phyloP scores from a whole-genome alignment of 768 basidiomycete species.

The Pulveroboletus ravenelii region DNA sequence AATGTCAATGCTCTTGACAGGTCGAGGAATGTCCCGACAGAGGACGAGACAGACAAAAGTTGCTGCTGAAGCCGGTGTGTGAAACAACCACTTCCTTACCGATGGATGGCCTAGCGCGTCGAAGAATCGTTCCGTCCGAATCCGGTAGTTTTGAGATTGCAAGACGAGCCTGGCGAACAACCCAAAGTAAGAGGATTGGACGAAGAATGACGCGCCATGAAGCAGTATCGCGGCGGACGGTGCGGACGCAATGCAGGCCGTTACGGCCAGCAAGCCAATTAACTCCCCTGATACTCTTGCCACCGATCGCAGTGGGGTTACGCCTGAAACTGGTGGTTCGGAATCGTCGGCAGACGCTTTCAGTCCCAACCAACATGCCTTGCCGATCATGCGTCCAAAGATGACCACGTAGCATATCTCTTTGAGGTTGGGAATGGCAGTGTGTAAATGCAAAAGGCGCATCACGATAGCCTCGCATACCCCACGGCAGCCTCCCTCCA shows the following conservation, averaged over 20 bases:
- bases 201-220: slow-evolving; percentile 9
- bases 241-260: slow-evolving; percentile 1
- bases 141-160: slow-evolving; percentile 13
- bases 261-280: slow-evolving; percentile 6
- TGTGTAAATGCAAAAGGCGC: slow-evolving; percentile 8
- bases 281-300: slow-evolving; percentile 9
- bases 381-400: slow-evolving; percentile 4
- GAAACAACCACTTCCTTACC: slow-evolving; percentile 14
- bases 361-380: slow-evolving; percentile 12
- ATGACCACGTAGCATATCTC: slow-evolving; percentile 2
- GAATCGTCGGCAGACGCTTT: slow-evolving; percentile 6
- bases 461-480: slow-evolving; percentile 13
- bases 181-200: slow-evolving; percentile 15
- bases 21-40: slow-evolving; percentile 8
- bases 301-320: slow-evolving; percentile 6
- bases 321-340: neutral
- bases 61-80: slow-evolving; percentile 13
- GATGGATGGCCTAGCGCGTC: slow-evolving; percentile 4
- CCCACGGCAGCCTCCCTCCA: slow-evolving; percentile 16
- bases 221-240: slow-evolving; percentile 3
- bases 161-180: slow-evolving; percentile 13
- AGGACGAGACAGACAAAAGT: slow-evolving; percentile 16
- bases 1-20: slow-evolving; percentile 10
- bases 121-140: slow-evolving; percentile 12
- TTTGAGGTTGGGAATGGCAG: slow-evolving; percentile 4